These are phyloP conservation scores for Claviceps monticola DNA, from an alignment of 2,329 filamentous ascomycete genomes.

Conservation along the genomic window DNA sequence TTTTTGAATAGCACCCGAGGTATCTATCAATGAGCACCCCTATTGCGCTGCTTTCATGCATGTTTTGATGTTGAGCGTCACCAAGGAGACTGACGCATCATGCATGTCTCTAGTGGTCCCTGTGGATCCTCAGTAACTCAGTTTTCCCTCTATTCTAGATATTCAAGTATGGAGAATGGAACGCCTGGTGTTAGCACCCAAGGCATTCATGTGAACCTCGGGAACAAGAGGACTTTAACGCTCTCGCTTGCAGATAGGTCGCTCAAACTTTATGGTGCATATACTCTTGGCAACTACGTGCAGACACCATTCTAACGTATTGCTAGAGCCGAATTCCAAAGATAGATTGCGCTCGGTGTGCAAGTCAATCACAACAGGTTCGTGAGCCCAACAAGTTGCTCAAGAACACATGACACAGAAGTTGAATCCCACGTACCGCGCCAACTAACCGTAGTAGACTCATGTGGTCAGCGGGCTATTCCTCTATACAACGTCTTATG, in stretches of 20 bases:
- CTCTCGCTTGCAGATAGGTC: slow-evolving; percentile 14
- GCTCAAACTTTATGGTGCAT: slow-evolving; percentile 22
- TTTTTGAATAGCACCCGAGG: too few relatives aligned
- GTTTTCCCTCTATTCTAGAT: background rate
- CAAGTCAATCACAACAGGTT: slow-evolving; percentile 6
- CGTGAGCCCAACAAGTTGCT: background rate
- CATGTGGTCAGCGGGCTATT: slow-evolving; percentile 29
- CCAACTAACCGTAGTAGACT: slow-evolving; percentile 9
- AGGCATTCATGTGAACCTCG: slow-evolving; percentile 17
- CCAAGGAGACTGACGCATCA: background rate
- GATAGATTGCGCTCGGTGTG: slow-evolving; percentile 4
- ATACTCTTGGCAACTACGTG: background rate
- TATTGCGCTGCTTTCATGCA: too few relatives aligned
- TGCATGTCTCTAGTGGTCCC: background rate
- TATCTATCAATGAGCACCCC: too few relatives aligned
- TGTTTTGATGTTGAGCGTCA: background rate
- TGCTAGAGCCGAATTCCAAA: slow-evolving; percentile 3
- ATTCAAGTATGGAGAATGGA: slow-evolving; percentile 9
- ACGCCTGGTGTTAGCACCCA: slow-evolving; percentile 1
- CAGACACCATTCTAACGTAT: background rate
- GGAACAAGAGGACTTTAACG: slow-evolving; percentile 18
- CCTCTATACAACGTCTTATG: slow-evolving; percentile 77
- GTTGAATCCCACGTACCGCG: background rate
- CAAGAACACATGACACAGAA: background rate
- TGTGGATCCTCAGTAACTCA: background rate